Evolutionary conservation across 768 basidiomycete species (phyloP), one percentile per base, ranked within the genome.

Genomic region (Tremella mesenterica): DNA sequence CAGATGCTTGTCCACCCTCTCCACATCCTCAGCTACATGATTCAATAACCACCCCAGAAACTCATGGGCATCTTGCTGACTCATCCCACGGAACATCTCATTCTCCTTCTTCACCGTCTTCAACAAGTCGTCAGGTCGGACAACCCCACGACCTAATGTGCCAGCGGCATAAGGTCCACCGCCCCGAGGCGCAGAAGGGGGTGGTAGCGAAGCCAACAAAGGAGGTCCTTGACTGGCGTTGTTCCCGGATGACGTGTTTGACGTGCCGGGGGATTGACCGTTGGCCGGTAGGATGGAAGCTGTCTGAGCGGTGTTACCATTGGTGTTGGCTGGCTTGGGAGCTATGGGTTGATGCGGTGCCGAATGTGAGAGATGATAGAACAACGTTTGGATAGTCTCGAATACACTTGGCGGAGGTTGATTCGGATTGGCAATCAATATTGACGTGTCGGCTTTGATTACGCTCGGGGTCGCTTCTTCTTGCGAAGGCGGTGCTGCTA

Each of bases 41-140:
- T 99, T 99, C 50, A 99, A 76, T 25, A 96, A 76, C 74, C 85
- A 96, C 71, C 92, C 95, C 36, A 96, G 78, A 73, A 99, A 97
- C 74, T 99, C 95, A 75, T 97, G 95, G 2, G 95, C 95, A 72
- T 99, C 95, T 71, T 99, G 95, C 71, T 99, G 95, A 81, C 86
- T 85, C 14, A 86, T 85, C 31, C 84, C 84, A 44, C 89, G 80
- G 68, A 96, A 99, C 43, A 85, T 78, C 64, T 90, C 88, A 73
- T 97, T 97, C 64, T 88, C 79, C 66, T 90, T 83, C 74, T 88
- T 88, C 63, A 97, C 80, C 70, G 93, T 93, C 67, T 89, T 84
- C 70, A 99, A 85, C 74, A 99, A 88, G 21, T 86, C 86, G 52
- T 85, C 82, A 1, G 95, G 95, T 1, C 89, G 81, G 36, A 96